Base-by-base conservation (phyloP, 768 basidiomycete genomes). In the Leucocoprinus leucothites region DNA sequence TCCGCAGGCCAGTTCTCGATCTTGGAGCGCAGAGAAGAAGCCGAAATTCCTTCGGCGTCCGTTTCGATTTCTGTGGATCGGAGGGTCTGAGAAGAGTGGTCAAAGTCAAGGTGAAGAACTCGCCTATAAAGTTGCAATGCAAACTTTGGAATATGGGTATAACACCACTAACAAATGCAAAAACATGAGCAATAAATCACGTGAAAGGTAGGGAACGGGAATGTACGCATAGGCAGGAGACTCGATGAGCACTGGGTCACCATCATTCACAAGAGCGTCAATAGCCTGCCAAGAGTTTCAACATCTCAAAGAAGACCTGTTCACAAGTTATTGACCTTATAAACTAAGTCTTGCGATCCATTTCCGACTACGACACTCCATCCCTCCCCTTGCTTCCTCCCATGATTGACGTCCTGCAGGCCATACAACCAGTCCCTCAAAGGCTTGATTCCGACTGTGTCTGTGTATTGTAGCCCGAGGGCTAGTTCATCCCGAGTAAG, bases 261-360 rank as follows among this genome's bases (percentile, higher is more conserved):
- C 93, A 2, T 82, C 84, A 63, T 93, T 84, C 16, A 92, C 71
- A 43, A 96, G 69, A 4, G 85, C 80, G n/a, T 77, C 65, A 57
- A 91, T 80, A 25, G 86, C 86, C 91, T 96, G 18, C 28, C 34
- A n/a, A 21, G 18, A 6, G 9, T 5, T 5, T 31, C 11, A 31
- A 5, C 11, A 31, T 3, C 18, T 31, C n/a, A 31, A 3, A 21
- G 11, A 19, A 44, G 22, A 7, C 5, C 4, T 13, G 16, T 13
- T 11, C 26, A 49, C 19, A n/a, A 5, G 31, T 5, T 31, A 52
- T 28, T 61, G 74, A 89, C 93, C 81, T 95, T 97, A 72, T 79
- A 87, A 49, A 98, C 81, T 59, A 93, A 66, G 74, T 97, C 94
- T 69, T 96, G 95, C 42, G 90, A 91, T 9, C 95, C 95, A 40